Percentiles rank a stretch among this genome's conserved stretches.
phyloP scores from a whole-genome alignment of 1,284 basidiomycete genomes.

The Tausonia pullulans region DNA sequence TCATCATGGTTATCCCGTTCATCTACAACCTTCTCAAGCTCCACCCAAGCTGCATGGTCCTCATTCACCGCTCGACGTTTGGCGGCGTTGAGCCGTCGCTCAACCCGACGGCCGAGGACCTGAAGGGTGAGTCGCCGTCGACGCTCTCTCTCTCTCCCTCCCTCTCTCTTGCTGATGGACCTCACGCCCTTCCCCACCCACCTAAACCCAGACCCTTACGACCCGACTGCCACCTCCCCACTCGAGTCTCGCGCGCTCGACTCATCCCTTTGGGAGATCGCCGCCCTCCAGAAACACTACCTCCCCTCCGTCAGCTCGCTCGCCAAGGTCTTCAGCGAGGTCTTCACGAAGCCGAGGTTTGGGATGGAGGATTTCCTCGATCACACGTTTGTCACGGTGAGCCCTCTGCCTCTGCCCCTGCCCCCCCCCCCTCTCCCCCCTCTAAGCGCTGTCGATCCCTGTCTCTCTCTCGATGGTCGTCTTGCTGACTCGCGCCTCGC shows the following conservation, averaged over 20 bases:
- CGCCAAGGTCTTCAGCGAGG: conserved; percentile 74
- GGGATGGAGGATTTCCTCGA: conserved; percentile 93
- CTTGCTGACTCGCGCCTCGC: background rate
- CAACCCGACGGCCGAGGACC: conserved; percentile 3
- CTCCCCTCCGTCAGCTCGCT: conserved; percentile 72
- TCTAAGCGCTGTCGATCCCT: conserved; percentile 14
- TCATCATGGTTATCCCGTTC: conserved; percentile 84
- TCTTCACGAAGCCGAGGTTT: conserved; percentile 85
- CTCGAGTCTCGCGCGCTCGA: conserved; percentile 65
- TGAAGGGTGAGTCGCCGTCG: background rate
- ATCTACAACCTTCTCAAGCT: conserved; percentile 88
- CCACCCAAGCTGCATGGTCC: conserved; percentile 80
- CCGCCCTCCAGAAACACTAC: conserved; percentile 71
- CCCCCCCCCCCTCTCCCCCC: background rate
- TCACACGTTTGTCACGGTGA: conserved; percentile 81
- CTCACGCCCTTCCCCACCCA: background rate
- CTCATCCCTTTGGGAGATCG: conserved; percentile 86
- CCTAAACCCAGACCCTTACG: conserved; percentile 54
- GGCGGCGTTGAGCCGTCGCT: conserved; percentile 7
- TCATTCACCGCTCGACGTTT: conserved; percentile 60
- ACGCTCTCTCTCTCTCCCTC: background rate
- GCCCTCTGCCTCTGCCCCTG: conserved; percentile 33
- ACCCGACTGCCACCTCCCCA: conserved; percentile 57
- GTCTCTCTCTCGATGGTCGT: background rate
- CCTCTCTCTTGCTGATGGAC: background rate